These are phyloP conservation scores for Sclerotinia sclerotiorum DNA, from an alignment of 2,329 filamentous ascomycete genomes.

Conservation along the genomic window DNA sequence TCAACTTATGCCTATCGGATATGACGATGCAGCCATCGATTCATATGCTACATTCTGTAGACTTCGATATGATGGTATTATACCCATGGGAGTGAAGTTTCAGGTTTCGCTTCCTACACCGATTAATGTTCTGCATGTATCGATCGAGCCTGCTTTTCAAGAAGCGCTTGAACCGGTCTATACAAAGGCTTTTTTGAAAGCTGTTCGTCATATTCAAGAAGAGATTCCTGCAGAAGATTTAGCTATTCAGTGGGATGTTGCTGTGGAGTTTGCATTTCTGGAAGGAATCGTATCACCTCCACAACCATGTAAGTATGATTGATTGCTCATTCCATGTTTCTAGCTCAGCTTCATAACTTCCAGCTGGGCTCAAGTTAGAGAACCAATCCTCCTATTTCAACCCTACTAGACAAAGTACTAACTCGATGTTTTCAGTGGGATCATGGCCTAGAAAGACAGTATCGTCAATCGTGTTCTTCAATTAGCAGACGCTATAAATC, in stretches of 20 bases:
- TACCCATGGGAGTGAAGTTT: constrained; percentile 37
- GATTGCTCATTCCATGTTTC: neutral
- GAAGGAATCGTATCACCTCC: constrained; percentile 28
- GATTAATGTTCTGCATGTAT: constrained; percentile 29
- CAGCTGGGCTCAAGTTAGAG: neutral
- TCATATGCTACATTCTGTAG: constrained; percentile 38
- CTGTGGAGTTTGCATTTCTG: constrained; percentile 35
- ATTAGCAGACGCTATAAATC: constrained; percentile 40
- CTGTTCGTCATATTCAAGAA: constrained; percentile 35
- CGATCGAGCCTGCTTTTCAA: constrained; percentile 33
- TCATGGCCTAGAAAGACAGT: constrained; percentile 38
- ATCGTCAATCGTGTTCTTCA: constrained; percentile 41
- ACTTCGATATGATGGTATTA: constrained; percentile 32
- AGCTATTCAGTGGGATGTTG: constrained; percentile 41
- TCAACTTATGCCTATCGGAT: constrained; percentile 25
- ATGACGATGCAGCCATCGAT: constrained; percentile 37
- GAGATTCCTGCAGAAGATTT: constrained; percentile 39
- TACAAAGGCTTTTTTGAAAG: constrained; percentile 33
- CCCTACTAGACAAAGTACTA: neutral
- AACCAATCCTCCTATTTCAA: neutral
- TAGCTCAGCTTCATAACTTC: constrained; percentile 38
- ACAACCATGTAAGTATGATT: constrained; percentile 7
- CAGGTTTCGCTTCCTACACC: constrained; percentile 42
- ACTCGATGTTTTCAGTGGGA: constrained; percentile 3
- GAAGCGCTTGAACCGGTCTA: constrained; percentile 38